Evolutionary conservation across 441 rosid genomes (phyloP).

Genomic region (Bruguiera hainesii): DNA sequence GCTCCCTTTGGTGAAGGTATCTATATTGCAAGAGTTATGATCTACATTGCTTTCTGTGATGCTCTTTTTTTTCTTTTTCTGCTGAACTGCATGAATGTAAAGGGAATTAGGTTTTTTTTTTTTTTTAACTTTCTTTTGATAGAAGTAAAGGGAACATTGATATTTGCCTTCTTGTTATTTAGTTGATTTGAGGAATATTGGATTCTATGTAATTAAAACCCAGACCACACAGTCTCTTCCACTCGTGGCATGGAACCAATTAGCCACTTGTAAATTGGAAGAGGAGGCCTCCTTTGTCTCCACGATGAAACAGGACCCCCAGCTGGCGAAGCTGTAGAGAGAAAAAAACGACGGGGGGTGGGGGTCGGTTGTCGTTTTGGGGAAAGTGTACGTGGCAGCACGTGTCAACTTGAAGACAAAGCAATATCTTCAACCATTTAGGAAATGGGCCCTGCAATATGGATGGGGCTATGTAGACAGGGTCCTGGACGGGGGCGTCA

Average conservation of each 20-base stretch:
- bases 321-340: no score
- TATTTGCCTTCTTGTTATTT: no score
- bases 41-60: neutral
- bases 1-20: no score
- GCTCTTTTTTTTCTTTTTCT: no score
- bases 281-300: neutral
- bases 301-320: conserved; percentile 13
- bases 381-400: conserved; percentile 17
- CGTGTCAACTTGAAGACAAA: conserved; percentile 7
- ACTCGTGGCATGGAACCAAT: conserved; percentile 22
- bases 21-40: neutral
- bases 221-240: conserved; percentile 1
- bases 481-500: no score
- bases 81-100: neutral
- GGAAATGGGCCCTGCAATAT: no score
- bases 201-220: conserved; percentile 9
- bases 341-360: no score
- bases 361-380: conserved; percentile 23
- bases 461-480: no score
- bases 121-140: neutral
- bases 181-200: neutral
- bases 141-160: neutral
- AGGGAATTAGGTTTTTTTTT: neutral
- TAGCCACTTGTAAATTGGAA: conserved; percentile 19
- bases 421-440: no score